phyloP scores from a whole-genome alignment of 106 monocot genomes.

The Dendrobium chrysotoxum region DNA sequence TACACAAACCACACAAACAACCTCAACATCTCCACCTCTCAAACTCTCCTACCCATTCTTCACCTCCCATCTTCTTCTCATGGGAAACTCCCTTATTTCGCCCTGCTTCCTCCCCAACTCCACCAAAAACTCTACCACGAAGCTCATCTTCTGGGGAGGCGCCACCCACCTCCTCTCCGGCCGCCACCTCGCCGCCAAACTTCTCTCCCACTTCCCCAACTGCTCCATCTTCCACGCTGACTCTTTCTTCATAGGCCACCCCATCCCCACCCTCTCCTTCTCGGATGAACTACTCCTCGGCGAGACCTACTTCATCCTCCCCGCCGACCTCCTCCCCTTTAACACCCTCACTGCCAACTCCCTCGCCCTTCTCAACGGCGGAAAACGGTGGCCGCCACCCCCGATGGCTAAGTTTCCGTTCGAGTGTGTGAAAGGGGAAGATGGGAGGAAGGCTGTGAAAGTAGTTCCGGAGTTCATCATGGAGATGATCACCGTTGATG shows the following conservation, averaged over 20 bases:
- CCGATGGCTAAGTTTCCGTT: conserved; percentile 24
- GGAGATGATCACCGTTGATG: neutral
- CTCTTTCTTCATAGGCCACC: conserved; percentile 69
- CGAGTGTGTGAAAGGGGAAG: conserved; percentile 33
- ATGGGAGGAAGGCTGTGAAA: conserved; percentile 43
- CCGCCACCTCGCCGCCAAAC: conserved; percentile 24
- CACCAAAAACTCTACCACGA: neutral
- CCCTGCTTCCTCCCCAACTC: neutral
- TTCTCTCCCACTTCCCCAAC: conserved; percentile 41
- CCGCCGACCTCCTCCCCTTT: conserved; percentile 35
- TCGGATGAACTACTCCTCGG: conserved; percentile 45
- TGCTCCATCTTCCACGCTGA: conserved; percentile 53
- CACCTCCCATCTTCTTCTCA: neutral
- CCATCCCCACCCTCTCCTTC: conserved; percentile 33
- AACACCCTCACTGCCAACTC: conserved; percentile 16
- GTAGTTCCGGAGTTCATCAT: conserved; percentile 8
- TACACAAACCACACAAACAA: too few relatives aligned
- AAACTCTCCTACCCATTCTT: too few relatives aligned
- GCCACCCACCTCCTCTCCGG: conserved; percentile 16
- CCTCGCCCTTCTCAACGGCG: conserved; percentile 10
- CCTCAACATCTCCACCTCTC: too few relatives aligned
- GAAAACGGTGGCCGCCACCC: neutral
- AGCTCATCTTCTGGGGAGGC: conserved; percentile 61
- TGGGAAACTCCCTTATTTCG: neutral
- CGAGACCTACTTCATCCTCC: conserved; percentile 66